Evolutionary conservation across 2,329 filamentous ascomycete genomes (phyloP).

Genomic region (Cladophialophora chaetospira): DNA sequence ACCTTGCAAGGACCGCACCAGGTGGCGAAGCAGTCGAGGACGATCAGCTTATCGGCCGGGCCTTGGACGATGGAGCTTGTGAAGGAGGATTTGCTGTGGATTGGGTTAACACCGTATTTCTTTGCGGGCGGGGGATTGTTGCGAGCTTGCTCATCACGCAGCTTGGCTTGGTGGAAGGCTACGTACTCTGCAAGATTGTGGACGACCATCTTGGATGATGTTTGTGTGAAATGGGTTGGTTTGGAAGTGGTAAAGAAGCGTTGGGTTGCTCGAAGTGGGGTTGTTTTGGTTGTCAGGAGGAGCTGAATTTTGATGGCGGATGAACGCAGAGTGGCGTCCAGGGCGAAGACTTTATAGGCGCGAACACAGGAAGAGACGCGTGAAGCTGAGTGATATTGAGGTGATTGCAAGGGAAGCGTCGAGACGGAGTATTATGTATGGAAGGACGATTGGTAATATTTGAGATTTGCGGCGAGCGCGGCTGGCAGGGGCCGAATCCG

Average conservation of each 20-base stretch:
- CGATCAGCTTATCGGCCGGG: conserved; percentile 59
- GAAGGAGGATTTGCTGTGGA: conserved; percentile 61
- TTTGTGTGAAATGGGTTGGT: conserved; percentile 46
- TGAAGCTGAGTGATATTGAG: conserved; percentile 6
- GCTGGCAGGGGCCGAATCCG: no score
- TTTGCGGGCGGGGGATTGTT: conserved; percentile 23
- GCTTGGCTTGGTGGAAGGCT: conserved; percentile 34
- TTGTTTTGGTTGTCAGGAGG: conserved; percentile 13
- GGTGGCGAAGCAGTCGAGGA: conserved; percentile 83
- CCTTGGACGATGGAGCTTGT: conserved; percentile 53
- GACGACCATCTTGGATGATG: conserved; percentile 49
- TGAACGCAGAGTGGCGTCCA: conserved; percentile 32
- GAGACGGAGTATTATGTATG: conserved; percentile 25
- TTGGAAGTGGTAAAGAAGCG: conserved; percentile 38
- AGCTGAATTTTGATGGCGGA: conserved; percentile 23
- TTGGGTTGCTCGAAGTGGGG: conserved; percentile 10
- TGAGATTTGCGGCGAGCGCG: conserved; percentile 11
- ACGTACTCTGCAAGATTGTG: conserved; percentile 43
- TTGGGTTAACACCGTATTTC: conserved; percentile 34
- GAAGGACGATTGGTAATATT: conserved; percentile 15
- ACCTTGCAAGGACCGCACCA: conserved; percentile 97
- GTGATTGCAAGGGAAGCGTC: conserved; percentile 1
- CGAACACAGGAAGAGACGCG: background rate
- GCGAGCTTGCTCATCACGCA: conserved; percentile 30
- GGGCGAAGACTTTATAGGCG: conserved; percentile 34